A percentile compares a stretch with the other conserved stretches of the same genome.
These are phyloP conservation scores for Pneumocystis murina DNA, from an alignment of 1,139 yeast genomes.

Conservation along the genomic window DNA sequence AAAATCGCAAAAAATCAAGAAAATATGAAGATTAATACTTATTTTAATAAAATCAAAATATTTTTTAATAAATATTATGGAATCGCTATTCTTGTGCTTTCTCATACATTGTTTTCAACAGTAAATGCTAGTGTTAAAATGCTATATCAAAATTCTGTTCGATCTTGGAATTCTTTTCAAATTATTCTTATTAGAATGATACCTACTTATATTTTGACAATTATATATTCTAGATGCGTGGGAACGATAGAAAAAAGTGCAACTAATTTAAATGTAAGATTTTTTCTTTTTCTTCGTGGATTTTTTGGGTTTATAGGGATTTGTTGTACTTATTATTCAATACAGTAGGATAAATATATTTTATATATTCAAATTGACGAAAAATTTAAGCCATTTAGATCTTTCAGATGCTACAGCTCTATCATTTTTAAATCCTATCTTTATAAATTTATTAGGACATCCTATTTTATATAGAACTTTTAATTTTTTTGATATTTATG, in stretches of 20 bases:
- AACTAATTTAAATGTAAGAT: conserved; percentile 21
- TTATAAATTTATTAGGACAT: conserved; percentile 65
- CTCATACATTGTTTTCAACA: conserved; percentile 54
- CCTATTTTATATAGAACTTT: conserved; percentile 51
- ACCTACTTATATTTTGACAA: conserved; percentile 47
- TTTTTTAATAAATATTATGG: conserved; percentile 7
- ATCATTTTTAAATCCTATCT: conserved; percentile 62
- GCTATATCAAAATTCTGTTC: conserved; percentile 46
- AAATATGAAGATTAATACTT: neutral
- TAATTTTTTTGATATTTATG: conserved; percentile 48
- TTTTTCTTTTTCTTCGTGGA: conserved; percentile 49
- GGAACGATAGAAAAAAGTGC: conserved; percentile 22
- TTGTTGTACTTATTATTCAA: neutral
- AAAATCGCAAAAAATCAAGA: neutral
- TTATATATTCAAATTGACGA: conserved; percentile 68
- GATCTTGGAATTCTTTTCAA: conserved; percentile 53
- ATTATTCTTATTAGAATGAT: conserved; percentile 63
- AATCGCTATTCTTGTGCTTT: conserved; percentile 13
- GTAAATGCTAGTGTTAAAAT: conserved; percentile 67
- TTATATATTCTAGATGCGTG: conserved; percentile 35
- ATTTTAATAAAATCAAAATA: neutral
- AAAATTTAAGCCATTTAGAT: conserved; percentile 54
- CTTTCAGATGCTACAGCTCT: conserved; percentile 70
- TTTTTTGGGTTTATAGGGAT: conserved; percentile 33
- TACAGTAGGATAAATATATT: conserved; percentile 28